These are phyloP conservation scores for Coleophoma eucalyptorum DNA, from an alignment of 2,329 filamentous ascomycete species.

Conservation along the genomic window DNA sequence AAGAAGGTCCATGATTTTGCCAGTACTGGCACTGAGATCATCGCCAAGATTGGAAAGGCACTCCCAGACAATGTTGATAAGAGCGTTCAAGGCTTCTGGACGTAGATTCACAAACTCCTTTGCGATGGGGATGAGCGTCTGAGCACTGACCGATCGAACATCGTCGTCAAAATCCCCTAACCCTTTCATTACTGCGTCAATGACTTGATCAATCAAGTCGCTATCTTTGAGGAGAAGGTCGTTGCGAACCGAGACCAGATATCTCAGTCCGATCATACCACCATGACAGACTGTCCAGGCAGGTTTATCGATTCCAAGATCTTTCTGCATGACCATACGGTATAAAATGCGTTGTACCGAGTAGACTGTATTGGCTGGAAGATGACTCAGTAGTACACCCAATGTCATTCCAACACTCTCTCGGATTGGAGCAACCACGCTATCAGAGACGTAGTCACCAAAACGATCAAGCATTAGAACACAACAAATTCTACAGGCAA, in stretches of 20 bases:
- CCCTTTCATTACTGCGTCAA: slow-evolving; percentile 91
- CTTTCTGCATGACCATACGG: slow-evolving; percentile 87
- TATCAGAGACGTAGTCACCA: slow-evolving; percentile 96
- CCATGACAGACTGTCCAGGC: slow-evolving; percentile 96
- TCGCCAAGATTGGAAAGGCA: slow-evolving; percentile 96
- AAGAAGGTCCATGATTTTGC: slow-evolving; percentile 96
- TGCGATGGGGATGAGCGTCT: slow-evolving; percentile 94
- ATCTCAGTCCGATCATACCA: slow-evolving; percentile 94
- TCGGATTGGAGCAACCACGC: slow-evolving; percentile 90
- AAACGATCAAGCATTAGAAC: slow-evolving; percentile 98
- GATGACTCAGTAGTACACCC: slow-evolving; percentile 81
- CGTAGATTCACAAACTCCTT: slow-evolving; percentile 90
- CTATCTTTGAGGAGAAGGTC: slow-evolving; percentile 82
- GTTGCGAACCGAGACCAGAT: slow-evolving; percentile 91
- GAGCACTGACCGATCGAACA: slow-evolving; percentile 92
- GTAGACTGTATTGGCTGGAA: slow-evolving; percentile 75
- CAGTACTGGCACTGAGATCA: slow-evolving; percentile 94
- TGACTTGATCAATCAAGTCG: slow-evolving; percentile 87
- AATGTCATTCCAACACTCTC: slow-evolving; percentile 94
- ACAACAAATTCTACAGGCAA: slow-evolving; percentile 91
- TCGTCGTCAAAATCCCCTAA: slow-evolving; percentile 90
- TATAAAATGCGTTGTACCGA: slow-evolving; percentile 82
- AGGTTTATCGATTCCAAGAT: slow-evolving; percentile 67
- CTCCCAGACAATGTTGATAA: slow-evolving; percentile 96
- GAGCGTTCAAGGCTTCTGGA: slow-evolving; percentile 68